Base-by-base conservation (phyloP, 2,329 filamentous ascomycete species). In the Fusarium fracticaudum region DNA sequence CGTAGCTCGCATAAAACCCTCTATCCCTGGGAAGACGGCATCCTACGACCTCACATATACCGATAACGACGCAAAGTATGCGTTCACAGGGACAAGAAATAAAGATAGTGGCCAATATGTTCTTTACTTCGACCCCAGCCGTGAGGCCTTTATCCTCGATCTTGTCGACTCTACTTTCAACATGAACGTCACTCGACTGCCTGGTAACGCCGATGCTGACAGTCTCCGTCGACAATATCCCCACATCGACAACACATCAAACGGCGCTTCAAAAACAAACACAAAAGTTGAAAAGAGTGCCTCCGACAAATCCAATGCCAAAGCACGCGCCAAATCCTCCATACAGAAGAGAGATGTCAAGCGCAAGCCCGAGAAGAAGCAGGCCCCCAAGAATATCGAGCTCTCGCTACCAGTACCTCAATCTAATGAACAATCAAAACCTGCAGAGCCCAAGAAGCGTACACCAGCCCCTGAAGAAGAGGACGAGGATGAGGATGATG, bases 101-200 rank as follows among this genome's bases (percentile, higher is more conserved):
- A 87, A 85, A 31, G 86, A 87, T 67, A 86, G 88, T 64, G 86
- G 84, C 63, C 87, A 91, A 79, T 91, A 89, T 78, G 88, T 91
- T 43, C 87, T 97, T 59, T 89, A 96, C 66, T 96, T 96, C 79
- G 93, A 97, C 81, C 87, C 92, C 14, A 85, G 87, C 24, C 91
- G 90, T 60, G 91, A 96, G 78, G 92, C 89, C 64, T 96, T 96
- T 75, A 91, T 96, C 35, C 87, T 98, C 62, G 94, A 98, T 84
- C 91, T 91, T 59, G 86, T 98, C 62, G 90, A 94, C 79, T 92
- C 91, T n/a, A 91, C 91, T 44, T 93, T 97, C 83, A 92, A 94
- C 78, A 95, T 98, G 92, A 98, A 98, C 81, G 84, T 98, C 61
- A 91, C 89, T 60, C 90, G 88, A 63, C 91, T 91, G 20, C 93